Base-by-base conservation (phyloP, 1,139 yeast genomes). In the Meyerozyma smithsonii region DNA sequence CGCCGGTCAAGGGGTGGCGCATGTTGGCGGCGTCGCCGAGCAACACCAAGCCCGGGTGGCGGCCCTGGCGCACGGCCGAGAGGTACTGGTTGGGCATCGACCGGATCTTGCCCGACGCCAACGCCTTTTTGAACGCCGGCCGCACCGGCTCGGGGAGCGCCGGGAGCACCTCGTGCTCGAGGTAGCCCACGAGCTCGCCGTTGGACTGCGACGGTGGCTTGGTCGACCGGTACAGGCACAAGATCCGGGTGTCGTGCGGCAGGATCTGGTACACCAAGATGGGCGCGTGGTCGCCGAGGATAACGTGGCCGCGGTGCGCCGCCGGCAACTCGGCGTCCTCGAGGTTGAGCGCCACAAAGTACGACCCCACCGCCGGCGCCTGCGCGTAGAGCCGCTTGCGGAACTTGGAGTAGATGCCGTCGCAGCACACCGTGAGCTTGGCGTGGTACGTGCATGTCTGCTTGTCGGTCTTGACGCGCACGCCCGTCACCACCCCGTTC, bases 1-100 rank as follows among this genome's bases (percentile, higher is more conserved):
- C 98, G 36, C 99, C 99, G 1, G 98, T 92, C 47, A 92, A 74
- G 15, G 99, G 99, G 61, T 92, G 99, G 58, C 99, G 78, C 97
- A 92, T 92, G 61, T 92, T 92, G 55, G 90, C 73, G 2, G 98
- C 88, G 59, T 92, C 99, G 32, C 99, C 99, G 36, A 92, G 60
- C 51, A 92, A 73, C 34, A 92, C 70, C 40, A 89, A 66, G n/a
- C 99, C 99, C 12, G 80, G 80, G 36, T 78, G 72, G 51, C 77
- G 79, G 12, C 71, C 72, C 49, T 71, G 76, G 38, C 74, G 69
- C 44, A 77, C 69, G 0, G 97, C 97, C 7, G 95, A 79, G 42
- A 92, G 70, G 62, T 79, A 92, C 55, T 94, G 95, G 63, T 90
- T 90, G 37, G 99, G 97, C 97, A 92, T 92, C 36, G 87, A 77